Base-by-base conservation (phyloP, 2,329 filamentous ascomycete genomes). In the Fusarium sambucinum region DNA sequence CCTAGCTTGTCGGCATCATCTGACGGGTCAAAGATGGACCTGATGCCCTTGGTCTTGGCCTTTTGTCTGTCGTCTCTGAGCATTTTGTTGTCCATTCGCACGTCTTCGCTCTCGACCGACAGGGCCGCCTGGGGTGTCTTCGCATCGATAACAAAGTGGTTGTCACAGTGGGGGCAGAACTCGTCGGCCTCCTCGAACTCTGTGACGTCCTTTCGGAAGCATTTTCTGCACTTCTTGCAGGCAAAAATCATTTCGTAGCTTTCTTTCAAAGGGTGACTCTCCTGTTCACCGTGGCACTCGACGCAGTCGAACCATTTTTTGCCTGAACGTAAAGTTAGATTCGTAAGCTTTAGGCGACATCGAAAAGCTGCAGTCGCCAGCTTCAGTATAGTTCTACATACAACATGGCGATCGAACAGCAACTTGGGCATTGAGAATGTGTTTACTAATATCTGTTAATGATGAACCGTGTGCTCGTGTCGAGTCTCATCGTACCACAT, bases 161-260 rank as follows among this genome's bases (percentile, higher is more conserved):
- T 99, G 78, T 99, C 96, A 84, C 96, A 99, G 83, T 97, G 93
- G 23, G 96, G 96, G 84, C 96, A 99, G 85, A 97, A 99, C 80
- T 99, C 96, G 82, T 99, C 96, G 78, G 92, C 91, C 73, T 99
- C 96, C 73, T 99, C 96, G 74, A 97, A 97, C 78, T 97, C 92
- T 69, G 88, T 83, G 45, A 91, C 91, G 75, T 99, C 93, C 79
- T 98, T 99, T 72, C 96, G 91, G 85, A 99, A 99, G 80, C 91
- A 94, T 82, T 99, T 99, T 73, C 92, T 94, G 89, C 96, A 99
- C 84, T 99, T 99, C 76, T 99, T 99, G 87, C 96, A 99, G 53
- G 93, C 93, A 76, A 99, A 98, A 37, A 85, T 87, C 93, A 99
- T 97, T 77, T 99, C 96, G 73, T 90, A 86, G 69, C 85, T 86